phyloP scores from a whole-genome alignment of 225 moss, liverwort and hornwort species.

The Ulota crispa region DNA sequence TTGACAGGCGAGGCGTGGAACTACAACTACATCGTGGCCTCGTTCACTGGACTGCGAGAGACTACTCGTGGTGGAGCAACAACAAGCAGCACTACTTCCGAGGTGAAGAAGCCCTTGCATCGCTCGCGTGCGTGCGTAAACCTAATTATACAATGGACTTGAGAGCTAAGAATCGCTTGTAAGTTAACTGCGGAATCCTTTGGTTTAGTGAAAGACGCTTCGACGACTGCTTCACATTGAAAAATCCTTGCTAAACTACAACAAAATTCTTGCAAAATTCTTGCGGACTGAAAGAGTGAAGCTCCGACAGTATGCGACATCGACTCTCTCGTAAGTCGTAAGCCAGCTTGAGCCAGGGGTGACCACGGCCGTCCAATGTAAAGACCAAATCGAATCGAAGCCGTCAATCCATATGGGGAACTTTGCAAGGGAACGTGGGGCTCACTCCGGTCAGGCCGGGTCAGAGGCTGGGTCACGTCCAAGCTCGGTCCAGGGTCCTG shows the following conservation, averaged over 20 bases:
- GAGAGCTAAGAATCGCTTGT: not conserved
- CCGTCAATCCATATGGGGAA: no score
- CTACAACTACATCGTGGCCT: not conserved
- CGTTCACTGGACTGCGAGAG: conserved; percentile 17
- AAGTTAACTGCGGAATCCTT: not conserved
- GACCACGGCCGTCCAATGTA: not conserved
- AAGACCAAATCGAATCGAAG: no score
- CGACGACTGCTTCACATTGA: not conserved
- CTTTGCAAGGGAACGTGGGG: no score
- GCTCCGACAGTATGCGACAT: not conserved
- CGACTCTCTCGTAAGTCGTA: no score
- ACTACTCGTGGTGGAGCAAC: conserved; percentile 6
- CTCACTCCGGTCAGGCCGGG: no score
- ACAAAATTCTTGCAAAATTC: not conserved
- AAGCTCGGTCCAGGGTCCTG: no score
- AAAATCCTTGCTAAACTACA: not conserved
- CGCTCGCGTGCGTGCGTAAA: not conserved
- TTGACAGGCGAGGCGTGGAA: not conserved
- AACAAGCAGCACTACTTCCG: conserved; percentile 25
- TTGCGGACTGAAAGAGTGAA: not conserved
- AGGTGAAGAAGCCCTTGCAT: conserved; percentile 44
- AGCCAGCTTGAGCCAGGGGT: no score
- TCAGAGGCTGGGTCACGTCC: no score
- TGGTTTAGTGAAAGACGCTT: not conserved
- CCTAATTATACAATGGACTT: not conserved